phyloP scores from a whole-genome alignment of 768 basidiomycete genomes.

The Termitomyces sp. region DNA sequence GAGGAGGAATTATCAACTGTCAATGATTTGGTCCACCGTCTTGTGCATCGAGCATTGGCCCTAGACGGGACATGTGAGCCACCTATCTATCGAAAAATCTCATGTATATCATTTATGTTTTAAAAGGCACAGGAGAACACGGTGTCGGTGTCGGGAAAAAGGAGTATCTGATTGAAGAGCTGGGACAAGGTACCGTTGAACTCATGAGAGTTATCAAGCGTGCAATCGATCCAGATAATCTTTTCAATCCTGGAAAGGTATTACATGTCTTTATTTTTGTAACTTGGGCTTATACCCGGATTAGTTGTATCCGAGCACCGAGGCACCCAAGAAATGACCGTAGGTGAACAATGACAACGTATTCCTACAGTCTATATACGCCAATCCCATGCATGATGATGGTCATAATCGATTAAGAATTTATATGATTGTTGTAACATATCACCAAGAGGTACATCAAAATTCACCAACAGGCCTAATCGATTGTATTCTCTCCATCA shows the following conservation, averaged over 20 bases:
- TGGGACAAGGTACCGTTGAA: slow-evolving; percentile 76
- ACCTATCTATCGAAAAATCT: not conserved
- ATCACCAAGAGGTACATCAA: slow-evolving; percentile 7
- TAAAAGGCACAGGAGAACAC: slow-evolving; percentile 78
- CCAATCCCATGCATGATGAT: not conserved
- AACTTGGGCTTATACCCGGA: not conserved
- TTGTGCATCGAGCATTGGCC: slow-evolving; percentile 64
- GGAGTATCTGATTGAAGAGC: slow-evolving; percentile 75
- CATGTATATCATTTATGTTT: slow-evolving; percentile 1
- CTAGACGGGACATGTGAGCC: slow-evolving; percentile 75
- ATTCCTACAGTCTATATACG: not conserved
- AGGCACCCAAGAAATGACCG: not conserved
- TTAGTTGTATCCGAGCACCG: slow-evolving; percentile 28
- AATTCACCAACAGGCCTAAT: slow-evolving; percentile 37
- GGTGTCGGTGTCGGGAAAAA: slow-evolving; percentile 86
- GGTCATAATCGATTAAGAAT: not conserved
- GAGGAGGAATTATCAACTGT: slow-evolving; percentile 53
- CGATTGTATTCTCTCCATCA: slow-evolving; percentile 62
- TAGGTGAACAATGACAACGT: not conserved
- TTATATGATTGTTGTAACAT: not conserved
- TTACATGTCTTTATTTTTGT: not conserved
- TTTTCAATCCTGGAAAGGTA: slow-evolving; percentile 86
- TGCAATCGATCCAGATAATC: slow-evolving; percentile 70
- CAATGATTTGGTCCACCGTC: slow-evolving; percentile 58
- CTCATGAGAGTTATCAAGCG: slow-evolving; percentile 84